These are phyloP conservation scores for Cicer cuneatum DNA, from an alignment of 306 rosid genomes.

Conservation along the genomic window DNA sequence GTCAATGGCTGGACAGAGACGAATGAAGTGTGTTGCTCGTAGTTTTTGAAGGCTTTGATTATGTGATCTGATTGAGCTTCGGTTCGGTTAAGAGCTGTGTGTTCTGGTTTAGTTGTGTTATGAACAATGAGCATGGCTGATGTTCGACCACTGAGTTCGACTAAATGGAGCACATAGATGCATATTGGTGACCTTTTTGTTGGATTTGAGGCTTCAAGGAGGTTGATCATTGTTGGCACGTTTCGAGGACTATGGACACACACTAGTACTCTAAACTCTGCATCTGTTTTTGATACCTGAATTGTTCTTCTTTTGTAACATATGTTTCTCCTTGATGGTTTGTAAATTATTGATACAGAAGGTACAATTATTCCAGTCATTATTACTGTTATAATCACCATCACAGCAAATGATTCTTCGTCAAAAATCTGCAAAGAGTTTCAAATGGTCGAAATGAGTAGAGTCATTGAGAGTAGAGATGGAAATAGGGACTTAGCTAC, in stretches of 20 bases:
- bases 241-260: slow-evolving; percentile 85
- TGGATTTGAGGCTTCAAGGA: slow-evolving; percentile 84
- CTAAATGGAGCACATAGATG: slow-evolving; percentile 76
- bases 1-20: slow-evolving; percentile 77
- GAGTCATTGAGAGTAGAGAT: background rate
- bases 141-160: slow-evolving; percentile 89
- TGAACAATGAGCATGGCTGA: slow-evolving; percentile 97
- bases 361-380: slow-evolving; percentile 83
- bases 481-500: too few species aligned
- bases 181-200: slow-evolving; percentile 77
- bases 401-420: slow-evolving; percentile 77
- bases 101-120: slow-evolving; percentile 62
- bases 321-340: slow-evolving; percentile 59
- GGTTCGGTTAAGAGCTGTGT: slow-evolving; percentile 63
- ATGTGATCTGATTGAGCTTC: slow-evolving; percentile 95
- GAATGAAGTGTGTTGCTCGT: slow-evolving; percentile 62
- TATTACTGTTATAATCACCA: slow-evolving; percentile 72
- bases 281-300: slow-evolving; percentile 62
- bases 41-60: slow-evolving; percentile 79
- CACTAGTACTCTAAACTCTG: slow-evolving; percentile 66
- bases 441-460: background rate
- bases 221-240: slow-evolving; percentile 86
- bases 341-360: slow-evolving; percentile 60
- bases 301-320: slow-evolving; percentile 74
- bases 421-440: slow-evolving; percentile 69